Evolutionary conservation across 2,329 filamentous ascomycete genomes (phyloP).

Genomic region (Fusarium oligoseptatum): DNA sequence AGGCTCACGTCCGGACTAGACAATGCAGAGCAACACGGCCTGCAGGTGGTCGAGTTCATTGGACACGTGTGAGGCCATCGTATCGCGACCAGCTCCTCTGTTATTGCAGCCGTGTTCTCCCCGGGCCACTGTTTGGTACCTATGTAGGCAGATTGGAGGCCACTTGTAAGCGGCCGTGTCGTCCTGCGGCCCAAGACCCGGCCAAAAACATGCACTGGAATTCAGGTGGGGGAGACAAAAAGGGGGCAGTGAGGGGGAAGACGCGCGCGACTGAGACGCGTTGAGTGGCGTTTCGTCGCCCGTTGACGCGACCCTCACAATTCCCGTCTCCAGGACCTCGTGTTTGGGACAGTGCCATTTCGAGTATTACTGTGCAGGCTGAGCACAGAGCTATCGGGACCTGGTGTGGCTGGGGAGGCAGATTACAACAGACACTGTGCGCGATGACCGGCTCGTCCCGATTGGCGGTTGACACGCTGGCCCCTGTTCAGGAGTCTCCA

Average conservation of each 20-base stretch:
- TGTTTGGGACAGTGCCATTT: constrained; percentile 6
- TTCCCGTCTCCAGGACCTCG: neutral
- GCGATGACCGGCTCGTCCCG: neutral
- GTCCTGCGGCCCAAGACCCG: constrained; percentile 30
- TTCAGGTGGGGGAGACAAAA: constrained; percentile 28
- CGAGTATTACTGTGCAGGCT: constrained; percentile 5
- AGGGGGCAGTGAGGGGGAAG: constrained; percentile 23
- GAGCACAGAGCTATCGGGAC: neutral
- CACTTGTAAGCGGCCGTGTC: constrained; percentile 16
- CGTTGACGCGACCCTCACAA: constrained; percentile 29
- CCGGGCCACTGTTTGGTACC: neutral
- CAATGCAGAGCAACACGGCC: neutral
- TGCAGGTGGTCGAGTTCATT: neutral
- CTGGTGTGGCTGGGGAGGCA: constrained; percentile 2
- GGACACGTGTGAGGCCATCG: constrained; percentile 4
- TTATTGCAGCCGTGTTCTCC: constrained; percentile 20
- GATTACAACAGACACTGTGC: constrained; percentile 8
- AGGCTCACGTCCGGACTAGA: neutral
- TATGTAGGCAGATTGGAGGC: constrained; percentile 1
- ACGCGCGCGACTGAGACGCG: constrained; percentile 42
- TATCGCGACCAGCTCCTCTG: constrained; percentile 13
- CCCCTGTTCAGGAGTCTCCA: neutral
- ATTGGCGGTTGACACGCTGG: constrained; percentile 33
- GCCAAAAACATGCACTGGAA: constrained; percentile 34
- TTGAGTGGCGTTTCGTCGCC: constrained; percentile 38